Evolutionary conservation across 2,329 filamentous ascomycete genomes (phyloP).

Genomic region (Chaetomiaceae sp.): DNA sequence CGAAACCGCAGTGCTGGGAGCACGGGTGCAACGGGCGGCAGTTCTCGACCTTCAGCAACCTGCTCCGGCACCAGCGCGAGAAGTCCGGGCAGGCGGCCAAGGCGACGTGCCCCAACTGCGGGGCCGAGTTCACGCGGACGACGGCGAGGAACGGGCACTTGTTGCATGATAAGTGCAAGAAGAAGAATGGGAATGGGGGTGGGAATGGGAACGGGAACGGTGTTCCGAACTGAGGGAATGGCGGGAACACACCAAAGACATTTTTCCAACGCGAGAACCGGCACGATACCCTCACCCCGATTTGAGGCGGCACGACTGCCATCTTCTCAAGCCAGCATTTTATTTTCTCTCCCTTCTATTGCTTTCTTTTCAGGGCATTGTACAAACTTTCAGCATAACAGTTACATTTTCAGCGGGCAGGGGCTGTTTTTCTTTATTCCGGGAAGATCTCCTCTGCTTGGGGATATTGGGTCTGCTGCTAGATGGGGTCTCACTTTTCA

Average conservation of each 20-base stretch:
- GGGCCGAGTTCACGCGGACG: slow-evolving; percentile 88
- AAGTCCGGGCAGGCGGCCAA: slow-evolving; percentile 90
- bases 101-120: slow-evolving; percentile 84
- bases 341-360: background rate
- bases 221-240: too few species aligned
- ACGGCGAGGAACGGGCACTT: slow-evolving; percentile 82
- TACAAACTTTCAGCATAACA: slow-evolving; percentile 3
- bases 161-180: slow-evolving; percentile 88
- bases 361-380: background rate
- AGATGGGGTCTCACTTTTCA: slow-evolving; percentile 3
- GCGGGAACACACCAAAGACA: too few species aligned
- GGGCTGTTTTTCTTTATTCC: slow-evolving; percentile 2
- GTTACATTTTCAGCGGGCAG: background rate
- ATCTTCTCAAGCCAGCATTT: too few species aligned
- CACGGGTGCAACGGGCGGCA: slow-evolving; percentile 94
- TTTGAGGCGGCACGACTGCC: too few species aligned
- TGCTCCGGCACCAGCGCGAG: slow-evolving; percentile 86
- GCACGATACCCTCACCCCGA: too few species aligned
- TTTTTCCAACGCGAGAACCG: too few species aligned
- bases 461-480: background rate
- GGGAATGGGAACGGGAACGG: background rate
- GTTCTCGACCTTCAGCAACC: slow-evolving; percentile 94
- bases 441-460: slow-evolving; percentile 4
- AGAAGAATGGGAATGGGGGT: slow-evolving; percentile 40
- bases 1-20: slow-evolving; percentile 96